Evolutionary conservation across 805 yeast species (phyloP).

Genomic region (Ogataea neopini): DNA sequence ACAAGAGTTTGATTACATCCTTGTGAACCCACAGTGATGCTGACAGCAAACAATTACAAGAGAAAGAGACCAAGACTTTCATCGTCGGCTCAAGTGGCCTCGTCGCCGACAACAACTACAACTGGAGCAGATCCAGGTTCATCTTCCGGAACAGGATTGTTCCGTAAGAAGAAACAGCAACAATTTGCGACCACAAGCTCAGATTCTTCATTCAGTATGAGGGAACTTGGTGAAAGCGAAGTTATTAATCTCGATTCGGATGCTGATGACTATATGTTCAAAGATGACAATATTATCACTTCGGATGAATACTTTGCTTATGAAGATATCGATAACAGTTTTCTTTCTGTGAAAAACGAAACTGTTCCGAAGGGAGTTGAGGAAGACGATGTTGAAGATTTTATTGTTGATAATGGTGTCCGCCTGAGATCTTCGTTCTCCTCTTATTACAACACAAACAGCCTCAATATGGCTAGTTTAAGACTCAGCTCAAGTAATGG

Average conservation of each 20-base stretch:
- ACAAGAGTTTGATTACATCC: not conserved
- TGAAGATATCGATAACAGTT: constrained; percentile 18
- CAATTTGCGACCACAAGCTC: constrained; percentile 17
- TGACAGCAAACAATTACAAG: constrained; percentile 32
- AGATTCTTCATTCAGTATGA: not conserved
- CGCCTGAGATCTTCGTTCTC: constrained; percentile 18
- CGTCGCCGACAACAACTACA: constrained; percentile 8
- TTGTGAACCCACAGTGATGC: constrained; percentile 11
- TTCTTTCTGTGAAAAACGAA: not conserved
- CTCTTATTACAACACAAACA: constrained; percentile 18
- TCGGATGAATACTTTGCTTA: constrained; percentile 16
- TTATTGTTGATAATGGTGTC: constrained; percentile 3
- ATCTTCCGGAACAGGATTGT: constrained; percentile 12
- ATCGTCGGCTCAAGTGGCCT: constrained; percentile 17
- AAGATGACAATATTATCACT: constrained; percentile 15
- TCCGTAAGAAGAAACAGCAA: constrained; percentile 30
- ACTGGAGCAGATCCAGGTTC: not conserved
- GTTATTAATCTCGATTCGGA: constrained; percentile 44
- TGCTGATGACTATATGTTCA: constrained; percentile 38
- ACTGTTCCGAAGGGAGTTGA: not conserved
- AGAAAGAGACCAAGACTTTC: constrained; percentile 42
- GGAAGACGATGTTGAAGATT: constrained; percentile 8
- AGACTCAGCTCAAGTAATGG: constrained; percentile 11
- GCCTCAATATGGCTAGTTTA: constrained; percentile 20
- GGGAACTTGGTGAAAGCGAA: constrained; percentile 23